Evolutionary conservation across 306 rosid genomes (phyloP).

Genomic region (Quercus bicolor): DNA sequence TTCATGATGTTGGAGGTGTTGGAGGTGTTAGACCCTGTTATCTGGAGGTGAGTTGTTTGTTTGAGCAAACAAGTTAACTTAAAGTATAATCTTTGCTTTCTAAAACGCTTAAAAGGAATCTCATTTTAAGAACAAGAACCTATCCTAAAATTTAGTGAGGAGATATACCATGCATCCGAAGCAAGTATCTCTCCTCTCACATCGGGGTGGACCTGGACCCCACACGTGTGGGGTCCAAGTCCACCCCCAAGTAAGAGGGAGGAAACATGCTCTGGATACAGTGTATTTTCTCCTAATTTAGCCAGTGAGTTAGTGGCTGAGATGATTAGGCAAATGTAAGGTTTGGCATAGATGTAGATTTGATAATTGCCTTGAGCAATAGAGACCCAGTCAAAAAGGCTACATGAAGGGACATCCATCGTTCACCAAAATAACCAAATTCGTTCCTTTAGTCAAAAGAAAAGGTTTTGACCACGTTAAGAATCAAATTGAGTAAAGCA

Average conservation of each 20-base stretch:
- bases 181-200: too few species aligned
- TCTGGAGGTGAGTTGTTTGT: background rate
- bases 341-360: background rate
- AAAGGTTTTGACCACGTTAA: background rate
- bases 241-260: too few species aligned
- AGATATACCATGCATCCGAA: too few species aligned
- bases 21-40: background rate
- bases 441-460: background rate
- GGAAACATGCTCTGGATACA: too few species aligned
- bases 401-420: background rate
- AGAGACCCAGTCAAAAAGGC: background rate
- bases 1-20: background rate
- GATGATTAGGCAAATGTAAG: background rate
- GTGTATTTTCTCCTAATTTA: background rate
- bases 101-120: background rate
- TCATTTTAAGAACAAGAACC: background rate
- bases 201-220: too few species aligned
- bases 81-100: background rate
- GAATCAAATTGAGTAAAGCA: constrained; percentile 2
- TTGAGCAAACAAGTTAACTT: background rate
- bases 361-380: background rate
- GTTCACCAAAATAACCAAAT: background rate
- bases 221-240: too few species aligned
- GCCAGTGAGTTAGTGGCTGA: background rate
- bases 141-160: background rate